A percentile compares a stretch with the other conserved stretches of the same genome.
phyloP scores from a whole-genome alignment of 106 monocot genomes.

The Phalaenopsis aphrodite region DNA sequence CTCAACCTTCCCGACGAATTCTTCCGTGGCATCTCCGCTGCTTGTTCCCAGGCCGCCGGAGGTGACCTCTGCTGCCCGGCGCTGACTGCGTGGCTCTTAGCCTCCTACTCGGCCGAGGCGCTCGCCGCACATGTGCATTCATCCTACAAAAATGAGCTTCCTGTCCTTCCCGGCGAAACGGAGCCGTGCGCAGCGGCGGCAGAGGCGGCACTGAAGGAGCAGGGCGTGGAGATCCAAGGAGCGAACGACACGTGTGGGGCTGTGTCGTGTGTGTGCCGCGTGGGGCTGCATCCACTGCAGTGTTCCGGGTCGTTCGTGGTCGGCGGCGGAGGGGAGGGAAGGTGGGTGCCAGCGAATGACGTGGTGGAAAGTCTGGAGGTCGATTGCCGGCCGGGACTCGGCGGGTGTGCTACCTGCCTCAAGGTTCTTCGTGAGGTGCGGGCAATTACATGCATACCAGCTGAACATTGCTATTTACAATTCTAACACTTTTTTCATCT shows the following conservation, averaged over 20 bases:
- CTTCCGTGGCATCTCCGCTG: conserved; percentile 29
- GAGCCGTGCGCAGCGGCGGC: conserved; percentile 28
- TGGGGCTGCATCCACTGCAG: conserved; percentile 25
- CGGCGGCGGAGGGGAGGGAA: conserved; percentile 8
- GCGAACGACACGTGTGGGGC: conserved; percentile 42
- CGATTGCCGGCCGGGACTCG: conserved; percentile 25
- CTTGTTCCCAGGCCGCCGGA: conserved; percentile 23
- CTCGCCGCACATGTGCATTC: conserved; percentile 9
- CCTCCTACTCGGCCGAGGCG: conserved; percentile 28
- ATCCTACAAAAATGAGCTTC: conserved; percentile 14
- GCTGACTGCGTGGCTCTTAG: conserved; percentile 40
- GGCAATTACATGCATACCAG: too few species aligned
- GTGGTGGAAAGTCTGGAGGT: conserved; percentile 16
- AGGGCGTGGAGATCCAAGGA: conserved; percentile 12
- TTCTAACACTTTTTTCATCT: too few species aligned
- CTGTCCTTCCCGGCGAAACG: conserved; percentile 41
- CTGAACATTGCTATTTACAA: too few species aligned
- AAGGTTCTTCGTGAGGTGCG: conserved; percentile 28
- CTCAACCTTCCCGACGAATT: conserved; percentile 31
- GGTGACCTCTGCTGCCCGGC: conserved; percentile 41
- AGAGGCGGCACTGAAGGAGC: conserved; percentile 17
- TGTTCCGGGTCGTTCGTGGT: conserved; percentile 20
- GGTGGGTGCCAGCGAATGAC: conserved; percentile 15
- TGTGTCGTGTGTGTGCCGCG: conserved; percentile 38
- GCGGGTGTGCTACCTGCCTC: conserved; percentile 34